These are phyloP conservation scores for Fusarium tuaranense DNA, from an alignment of 2,329 filamentous ascomycete genomes.

Conservation along the genomic window DNA sequence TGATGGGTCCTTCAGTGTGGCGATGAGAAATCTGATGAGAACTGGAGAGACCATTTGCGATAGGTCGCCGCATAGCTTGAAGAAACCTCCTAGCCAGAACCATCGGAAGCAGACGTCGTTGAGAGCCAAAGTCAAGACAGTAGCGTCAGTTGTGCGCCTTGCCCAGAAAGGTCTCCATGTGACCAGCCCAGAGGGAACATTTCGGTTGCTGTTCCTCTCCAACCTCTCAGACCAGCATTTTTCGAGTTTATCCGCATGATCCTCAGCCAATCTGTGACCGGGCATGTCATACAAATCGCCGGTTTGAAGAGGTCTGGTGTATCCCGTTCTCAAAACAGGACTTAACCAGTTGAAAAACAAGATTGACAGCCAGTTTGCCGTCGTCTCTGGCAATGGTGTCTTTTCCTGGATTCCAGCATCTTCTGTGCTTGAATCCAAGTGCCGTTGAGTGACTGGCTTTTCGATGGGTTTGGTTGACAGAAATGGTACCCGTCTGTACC, in stretches of 20 bases:
- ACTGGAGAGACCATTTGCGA: slow-evolving; percentile 25
- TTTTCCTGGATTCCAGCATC: background rate
- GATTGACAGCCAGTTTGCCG: slow-evolving; percentile 22
- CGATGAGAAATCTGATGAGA: slow-evolving; percentile 27
- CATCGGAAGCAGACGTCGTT: slow-evolving; percentile 47
- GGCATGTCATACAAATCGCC: slow-evolving; percentile 29
- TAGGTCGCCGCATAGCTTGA: slow-evolving; percentile 44
- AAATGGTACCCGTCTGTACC: slow-evolving; percentile 48
- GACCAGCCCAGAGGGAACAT: background rate
- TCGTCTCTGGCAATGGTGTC: slow-evolving; percentile 1
- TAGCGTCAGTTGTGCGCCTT: slow-evolving; percentile 37
- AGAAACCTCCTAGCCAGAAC: slow-evolving; percentile 47
- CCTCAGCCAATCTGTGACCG: slow-evolving; percentile 15
- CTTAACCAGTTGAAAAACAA: slow-evolving; percentile 24
- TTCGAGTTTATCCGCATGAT: slow-evolving; percentile 27
- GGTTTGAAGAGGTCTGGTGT: slow-evolving; percentile 23
- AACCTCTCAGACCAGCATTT: slow-evolving; percentile 18
- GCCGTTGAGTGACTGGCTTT: slow-evolving; percentile 24
- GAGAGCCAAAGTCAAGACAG: slow-evolving; percentile 44
- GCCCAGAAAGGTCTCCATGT: slow-evolving; percentile 42
- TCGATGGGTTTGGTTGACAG: slow-evolving; percentile 43
- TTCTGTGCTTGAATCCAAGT: background rate
- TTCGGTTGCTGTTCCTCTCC: background rate
- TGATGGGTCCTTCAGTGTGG: slow-evolving; percentile 15
- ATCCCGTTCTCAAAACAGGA: slow-evolving; percentile 18